Conservation (phyloP, 164 flowering plant species). For the Stephania yunnanensis region DNA sequence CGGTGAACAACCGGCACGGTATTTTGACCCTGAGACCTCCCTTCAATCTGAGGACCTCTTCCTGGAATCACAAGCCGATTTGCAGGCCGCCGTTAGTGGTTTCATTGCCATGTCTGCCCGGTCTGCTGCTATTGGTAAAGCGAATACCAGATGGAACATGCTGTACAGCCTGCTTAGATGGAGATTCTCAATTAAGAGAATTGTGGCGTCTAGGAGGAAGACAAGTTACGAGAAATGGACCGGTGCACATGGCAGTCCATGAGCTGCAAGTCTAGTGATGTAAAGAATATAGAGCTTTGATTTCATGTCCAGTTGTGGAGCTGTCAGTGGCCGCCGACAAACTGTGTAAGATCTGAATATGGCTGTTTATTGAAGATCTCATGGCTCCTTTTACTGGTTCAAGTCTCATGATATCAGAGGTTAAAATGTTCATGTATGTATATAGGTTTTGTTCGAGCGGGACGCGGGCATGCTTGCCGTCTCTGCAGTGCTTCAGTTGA, state of each 20-base stretch:
- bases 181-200: slow-evolving; percentile 24
- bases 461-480: background rate
- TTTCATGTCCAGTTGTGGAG: slow-evolving; percentile 3
- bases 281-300: background rate
- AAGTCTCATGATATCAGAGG: background rate
- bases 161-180: slow-evolving; percentile 45
- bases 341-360: slow-evolving; percentile 2
- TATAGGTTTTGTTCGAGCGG: background rate
- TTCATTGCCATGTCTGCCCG: slow-evolving; percentile 29
- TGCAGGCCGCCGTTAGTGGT: slow-evolving; percentile 40
- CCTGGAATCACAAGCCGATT: slow-evolving; percentile 38
- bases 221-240: slow-evolving; percentile 2
- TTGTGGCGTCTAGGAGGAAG: slow-evolving; percentile 23
- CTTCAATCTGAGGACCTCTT: slow-evolving; percentile 23
- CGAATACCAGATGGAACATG: slow-evolving; percentile 52
- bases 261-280: background rate
- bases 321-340: background rate
- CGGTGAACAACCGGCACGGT: slow-evolving; percentile 38
- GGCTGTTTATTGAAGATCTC: background rate
- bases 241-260: background rate
- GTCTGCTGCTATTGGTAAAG: slow-evolving; percentile 25
- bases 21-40: slow-evolving; percentile 30
- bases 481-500: background rate
- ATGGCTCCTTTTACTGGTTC: background rate
- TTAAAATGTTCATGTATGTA: background rate